Conservation (phyloP, 805 yeast genomes). For the Zygotorulaspora danielsina region DNA sequence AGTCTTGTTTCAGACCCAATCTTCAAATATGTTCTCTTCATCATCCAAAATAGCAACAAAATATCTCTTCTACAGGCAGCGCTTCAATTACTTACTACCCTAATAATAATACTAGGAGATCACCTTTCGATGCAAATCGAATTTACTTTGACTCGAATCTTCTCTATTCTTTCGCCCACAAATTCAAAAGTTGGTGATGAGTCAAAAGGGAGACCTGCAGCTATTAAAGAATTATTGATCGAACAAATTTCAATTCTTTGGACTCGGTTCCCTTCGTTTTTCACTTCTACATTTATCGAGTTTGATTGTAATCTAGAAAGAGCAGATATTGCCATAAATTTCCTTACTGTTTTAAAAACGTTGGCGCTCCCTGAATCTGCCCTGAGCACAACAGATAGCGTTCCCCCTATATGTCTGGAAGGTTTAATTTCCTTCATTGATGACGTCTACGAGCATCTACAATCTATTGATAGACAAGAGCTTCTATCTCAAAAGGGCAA, state of each 20-base stretch:
- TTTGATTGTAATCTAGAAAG: conserved; percentile 91
- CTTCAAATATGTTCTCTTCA: conserved; percentile 79
- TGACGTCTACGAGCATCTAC: conserved; percentile 49
- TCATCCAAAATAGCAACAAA: conserved; percentile 68
- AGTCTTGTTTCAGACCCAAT: conserved; percentile 70
- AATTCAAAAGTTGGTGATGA: conserved; percentile 15
- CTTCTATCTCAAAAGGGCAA: conserved; percentile 23
- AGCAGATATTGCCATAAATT: conserved; percentile 64
- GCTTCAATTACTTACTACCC: conserved; percentile 66
- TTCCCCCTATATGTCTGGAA: conserved; percentile 91
- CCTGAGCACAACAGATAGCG: conserved; percentile 67
- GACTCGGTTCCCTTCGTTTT: conserved; percentile 75
- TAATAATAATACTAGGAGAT: conserved; percentile 61
- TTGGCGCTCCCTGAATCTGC: conserved; percentile 87
- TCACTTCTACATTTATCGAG: conserved; percentile 69
- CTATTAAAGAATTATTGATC: conserved; percentile 72
- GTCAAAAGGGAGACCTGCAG: conserved; percentile 35
- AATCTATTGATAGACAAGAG: conserved; percentile 20
- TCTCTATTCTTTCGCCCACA: conserved; percentile 47
- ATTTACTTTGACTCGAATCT: conserved; percentile 58
- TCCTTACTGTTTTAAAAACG: conserved; percentile 67
- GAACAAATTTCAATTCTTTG: conserved; percentile 80
- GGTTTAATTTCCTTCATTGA: conserved; percentile 71
- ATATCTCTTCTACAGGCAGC: conserved; percentile 70
- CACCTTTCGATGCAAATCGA: conserved; percentile 78